These are phyloP conservation scores for Fusarium irregulare DNA, from an alignment of 2,329 filamentous ascomycete species.

Conservation along the genomic window DNA sequence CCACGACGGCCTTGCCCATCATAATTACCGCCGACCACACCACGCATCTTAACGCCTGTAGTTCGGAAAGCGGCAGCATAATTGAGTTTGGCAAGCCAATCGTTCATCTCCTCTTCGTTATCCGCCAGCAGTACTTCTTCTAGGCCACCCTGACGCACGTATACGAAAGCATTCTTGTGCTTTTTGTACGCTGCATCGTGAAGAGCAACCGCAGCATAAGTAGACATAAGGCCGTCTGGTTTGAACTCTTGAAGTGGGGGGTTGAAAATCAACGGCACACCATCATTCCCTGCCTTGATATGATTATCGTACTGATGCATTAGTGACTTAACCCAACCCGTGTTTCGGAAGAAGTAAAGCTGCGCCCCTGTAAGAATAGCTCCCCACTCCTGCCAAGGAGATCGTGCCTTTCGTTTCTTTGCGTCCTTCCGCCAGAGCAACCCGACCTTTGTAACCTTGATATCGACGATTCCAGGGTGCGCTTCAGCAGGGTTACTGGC, in stretches of 20 bases:
- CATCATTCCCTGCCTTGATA: constrained; percentile 79
- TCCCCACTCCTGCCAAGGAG: constrained; percentile 99
- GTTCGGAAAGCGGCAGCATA: constrained; percentile 95
- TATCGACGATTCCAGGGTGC: constrained; percentile 93
- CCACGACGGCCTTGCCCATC: constrained; percentile 82
- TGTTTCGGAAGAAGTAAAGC: constrained; percentile 95
- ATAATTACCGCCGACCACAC: constrained; percentile 84
- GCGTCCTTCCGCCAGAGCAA: constrained; percentile 92
- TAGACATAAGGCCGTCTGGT: constrained; percentile 92
- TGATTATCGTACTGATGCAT: constrained; percentile 90
- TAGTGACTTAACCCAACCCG: constrained; percentile 89
- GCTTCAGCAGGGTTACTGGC: constrained; percentile 86
- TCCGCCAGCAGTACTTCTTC: constrained; percentile 94
- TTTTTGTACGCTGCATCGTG: constrained; percentile 89
- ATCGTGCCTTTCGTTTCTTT: constrained; percentile 93
- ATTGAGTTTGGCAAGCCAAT: constrained; percentile 96
- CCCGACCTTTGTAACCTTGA: constrained; percentile 97
- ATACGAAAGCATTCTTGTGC: constrained; percentile 94
- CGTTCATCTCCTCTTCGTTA: constrained; percentile 90
- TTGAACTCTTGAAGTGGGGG: constrained; percentile 93
- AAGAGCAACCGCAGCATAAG: constrained; percentile 89
- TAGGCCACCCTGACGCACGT: constrained; percentile 85
- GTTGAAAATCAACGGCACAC: constrained; percentile 85
- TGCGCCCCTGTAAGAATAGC: constrained; percentile 96
- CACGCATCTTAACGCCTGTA: constrained; percentile 89